Base-by-base conservation (phyloP, 257 asterid genomes). In the Eucommia ulmoides region DNA sequence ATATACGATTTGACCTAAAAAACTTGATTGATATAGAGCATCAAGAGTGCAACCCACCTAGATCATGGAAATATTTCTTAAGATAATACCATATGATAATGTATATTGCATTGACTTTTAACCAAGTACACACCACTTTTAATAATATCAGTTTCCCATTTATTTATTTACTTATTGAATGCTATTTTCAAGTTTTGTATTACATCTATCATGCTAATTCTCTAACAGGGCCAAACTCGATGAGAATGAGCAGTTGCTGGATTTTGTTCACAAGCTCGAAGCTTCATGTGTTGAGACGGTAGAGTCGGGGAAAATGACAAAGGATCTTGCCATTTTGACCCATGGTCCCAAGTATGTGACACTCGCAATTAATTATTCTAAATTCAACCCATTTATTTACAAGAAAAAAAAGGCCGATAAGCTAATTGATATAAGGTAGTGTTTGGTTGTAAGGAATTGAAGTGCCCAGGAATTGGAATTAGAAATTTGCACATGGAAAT, bases 281-380 rank as follows among this genome's bases (percentile, higher is more conserved):
- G 64, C 73, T n/a, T 88, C 97, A 20, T 87, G 94, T 61, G 55
- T 81, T 24, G 93, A 71, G 63, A 81, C 93, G 7, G 93, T 87
- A 33, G 93, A 83, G 75, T 76, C 88, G 9, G 95, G 93, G 69
- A 87, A 83, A 67, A 87, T 87, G 97, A 87, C 97, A 3, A 87
- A 87, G 73, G 95, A 87, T 72, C 93, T 87, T 18, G 94, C 95
- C 25, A 55, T 83, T 60, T 69, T 87, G 71, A 51, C 56, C 58
- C 93, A 87, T 23, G 95, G 97, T 50, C 74, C 93, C 61, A 87
- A 77, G 95, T 87, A 74, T 70, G 94, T 68, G 22, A 18, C 56
- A 41, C 52, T 53, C 3, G 11, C 1, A 15, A 15, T 35, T 11
- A 35, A 35, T 4, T 35, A 10, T 10, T 35, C 16, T 3, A 35